These are phyloP conservation scores for Zea mays DNA, from an alignment of 176 grass and related monocot genomes.

Conservation along the genomic window Zm-B73-REFERENCE-NAM-5.0 NC_050100.1:166504001-166504500, in stretches of 20 bases:
- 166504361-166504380: conserved; percentile 27
- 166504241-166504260: conserved; percentile 78
- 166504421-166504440: conserved; percentile 36
- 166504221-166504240: conserved; percentile 75
- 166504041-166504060: conserved; percentile 70
- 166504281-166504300: conserved; percentile 61
- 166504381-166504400: conserved; percentile 42
- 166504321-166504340: conserved; percentile 86
- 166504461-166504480: conserved; percentile 38
- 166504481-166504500: conserved; percentile 50
- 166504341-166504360: conserved; percentile 66
- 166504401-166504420: conserved; percentile 41
- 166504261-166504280: conserved; percentile 81
- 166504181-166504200: conserved; percentile 81
- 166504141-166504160: conserved; percentile 73
- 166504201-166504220: conserved; percentile 69
- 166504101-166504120: conserved; percentile 58
- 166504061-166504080: conserved; percentile 75
- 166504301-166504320: conserved; percentile 80
- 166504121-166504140: conserved; percentile 44
- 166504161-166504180: conserved; percentile 52
- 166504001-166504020: conserved; percentile 57
- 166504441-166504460: conserved; percentile 48
- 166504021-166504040: conserved; percentile 67
- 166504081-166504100: conserved; percentile 71